These are phyloP conservation scores for Beauveria scarabaeidicola DNA, from an alignment of 2,329 filamentous ascomycete genomes.

Conservation along the genomic window DNA sequence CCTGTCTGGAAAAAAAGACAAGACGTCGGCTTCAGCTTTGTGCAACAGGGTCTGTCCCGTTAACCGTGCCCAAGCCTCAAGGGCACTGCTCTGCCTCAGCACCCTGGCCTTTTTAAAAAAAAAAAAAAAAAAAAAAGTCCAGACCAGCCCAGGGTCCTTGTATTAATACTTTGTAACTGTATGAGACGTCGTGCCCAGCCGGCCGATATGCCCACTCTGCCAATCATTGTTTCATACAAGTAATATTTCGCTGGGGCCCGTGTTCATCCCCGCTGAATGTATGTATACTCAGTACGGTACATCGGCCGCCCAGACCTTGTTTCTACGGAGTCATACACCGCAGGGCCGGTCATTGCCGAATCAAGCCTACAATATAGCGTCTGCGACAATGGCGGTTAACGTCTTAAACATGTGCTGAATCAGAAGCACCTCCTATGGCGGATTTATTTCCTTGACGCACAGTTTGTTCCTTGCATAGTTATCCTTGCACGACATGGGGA, in stretches of 20 bases:
- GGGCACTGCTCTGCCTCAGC: not conserved
- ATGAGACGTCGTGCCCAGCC: not conserved
- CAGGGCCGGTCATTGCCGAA: not conserved
- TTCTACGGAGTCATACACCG: not conserved
- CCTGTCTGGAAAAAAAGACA: not conserved
- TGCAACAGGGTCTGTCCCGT: not conserved
- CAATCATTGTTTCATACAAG: conserved; percentile 2
- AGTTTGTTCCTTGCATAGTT: not conserved
- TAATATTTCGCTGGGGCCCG: not conserved
- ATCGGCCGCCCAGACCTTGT: not conserved
- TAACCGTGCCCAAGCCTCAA: not conserved
- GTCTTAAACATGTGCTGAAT: not conserved
- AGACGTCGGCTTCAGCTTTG: conserved; percentile 3
- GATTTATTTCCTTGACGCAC: not conserved
- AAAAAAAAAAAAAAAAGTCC: not conserved
- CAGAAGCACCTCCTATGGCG: not conserved
- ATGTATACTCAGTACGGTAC: not conserved
- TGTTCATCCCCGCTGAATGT: not conserved
- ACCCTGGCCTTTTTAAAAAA: not conserved
- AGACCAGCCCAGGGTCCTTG: not conserved
- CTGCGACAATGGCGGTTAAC: not conserved
- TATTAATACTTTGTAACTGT: not conserved
- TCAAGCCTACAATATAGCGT: not conserved
- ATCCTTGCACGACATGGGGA: not conserved
- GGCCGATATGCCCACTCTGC: not conserved